Conservation (phyloP, 805 yeast species). For the Lipomyces japonicus region DNA sequence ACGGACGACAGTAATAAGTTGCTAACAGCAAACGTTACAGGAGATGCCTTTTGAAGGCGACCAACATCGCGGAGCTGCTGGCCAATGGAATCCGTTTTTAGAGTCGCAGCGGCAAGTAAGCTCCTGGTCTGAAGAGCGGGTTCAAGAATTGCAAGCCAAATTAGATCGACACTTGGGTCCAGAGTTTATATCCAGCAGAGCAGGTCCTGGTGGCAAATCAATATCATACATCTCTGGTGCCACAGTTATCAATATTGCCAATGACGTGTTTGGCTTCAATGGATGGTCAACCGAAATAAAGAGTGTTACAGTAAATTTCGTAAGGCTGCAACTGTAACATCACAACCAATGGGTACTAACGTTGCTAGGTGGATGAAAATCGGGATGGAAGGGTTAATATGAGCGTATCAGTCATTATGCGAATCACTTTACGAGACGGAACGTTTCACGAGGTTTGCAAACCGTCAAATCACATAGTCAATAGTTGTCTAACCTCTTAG, state of each 20-base stretch:
- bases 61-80: slow-evolving; percentile 6
- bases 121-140: slow-evolving; percentile 26
- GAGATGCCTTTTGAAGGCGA: slow-evolving; percentile 23
- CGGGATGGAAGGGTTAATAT: slow-evolving; percentile 11
- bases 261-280: slow-evolving; percentile 71
- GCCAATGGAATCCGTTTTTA: slow-evolving; percentile 2
- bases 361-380: slow-evolving; percentile 5
- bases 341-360: neutral
- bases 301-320: slow-evolving; percentile 43
- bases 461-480: neutral
- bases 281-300: slow-evolving; percentile 71
- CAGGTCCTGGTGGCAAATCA: slow-evolving; percentile 52
- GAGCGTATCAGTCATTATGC: slow-evolving; percentile 44
- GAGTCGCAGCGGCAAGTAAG: slow-evolving; percentile 6
- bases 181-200: slow-evolving; percentile 56
- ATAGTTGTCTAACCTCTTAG: slow-evolving; percentile 1
- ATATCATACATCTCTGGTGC: slow-evolving; percentile 71
- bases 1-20: too few relatives aligned
- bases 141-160: slow-evolving; percentile 26
- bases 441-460: slow-evolving; percentile 56
- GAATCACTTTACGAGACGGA: slow-evolving; percentile 75
- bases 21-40: neutral
- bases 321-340: neutral
- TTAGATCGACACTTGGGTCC: slow-evolving; percentile 51
- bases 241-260: slow-evolving; percentile 67